Evolutionary conservation across 306 rosid species (phyloP).

Genomic region (Castanea mollissima): DNA sequence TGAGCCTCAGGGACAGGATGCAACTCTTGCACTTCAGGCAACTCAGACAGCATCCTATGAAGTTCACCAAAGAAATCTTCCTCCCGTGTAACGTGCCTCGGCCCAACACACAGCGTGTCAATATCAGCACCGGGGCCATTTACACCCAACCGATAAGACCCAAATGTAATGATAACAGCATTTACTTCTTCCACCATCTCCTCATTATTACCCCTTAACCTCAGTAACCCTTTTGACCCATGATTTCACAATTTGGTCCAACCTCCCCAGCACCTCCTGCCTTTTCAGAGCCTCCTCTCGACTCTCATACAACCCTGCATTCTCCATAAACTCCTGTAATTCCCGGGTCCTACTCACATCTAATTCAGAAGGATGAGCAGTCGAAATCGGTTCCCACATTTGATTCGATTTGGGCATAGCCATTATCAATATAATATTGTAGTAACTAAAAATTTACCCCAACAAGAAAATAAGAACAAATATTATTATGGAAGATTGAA

Average conservation of each 20-base stretch:
- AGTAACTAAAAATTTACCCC: too few species aligned
- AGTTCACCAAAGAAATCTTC: neutral
- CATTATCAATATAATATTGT: too few species aligned
- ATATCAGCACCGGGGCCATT: constrained; percentile 5
- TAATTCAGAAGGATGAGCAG: neutral
- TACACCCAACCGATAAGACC: constrained; percentile 2
- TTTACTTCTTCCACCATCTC: neutral
- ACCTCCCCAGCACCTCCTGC: constrained; percentile 1
- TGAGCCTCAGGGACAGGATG: neutral
- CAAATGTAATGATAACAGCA: neutral
- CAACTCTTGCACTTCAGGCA: neutral
- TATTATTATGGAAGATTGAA: too few species aligned
- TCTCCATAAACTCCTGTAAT: neutral
- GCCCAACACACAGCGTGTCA: constrained; percentile 8
- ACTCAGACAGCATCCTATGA: neutral
- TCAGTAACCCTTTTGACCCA: neutral
- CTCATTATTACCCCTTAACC: neutral
- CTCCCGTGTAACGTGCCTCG: neutral
- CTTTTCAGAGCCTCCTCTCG: neutral
- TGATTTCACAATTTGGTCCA: neutral
- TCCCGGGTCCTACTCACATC: neutral
- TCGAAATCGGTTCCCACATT: neutral
- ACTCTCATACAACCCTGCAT: neutral
- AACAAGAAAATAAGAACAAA: too few species aligned
- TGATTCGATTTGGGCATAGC: neutral